These are phyloP conservation scores for Elongisporangium senticosum DNA, from an alignment of 352 stramenopile species.

Conservation along the genomic window DNA sequence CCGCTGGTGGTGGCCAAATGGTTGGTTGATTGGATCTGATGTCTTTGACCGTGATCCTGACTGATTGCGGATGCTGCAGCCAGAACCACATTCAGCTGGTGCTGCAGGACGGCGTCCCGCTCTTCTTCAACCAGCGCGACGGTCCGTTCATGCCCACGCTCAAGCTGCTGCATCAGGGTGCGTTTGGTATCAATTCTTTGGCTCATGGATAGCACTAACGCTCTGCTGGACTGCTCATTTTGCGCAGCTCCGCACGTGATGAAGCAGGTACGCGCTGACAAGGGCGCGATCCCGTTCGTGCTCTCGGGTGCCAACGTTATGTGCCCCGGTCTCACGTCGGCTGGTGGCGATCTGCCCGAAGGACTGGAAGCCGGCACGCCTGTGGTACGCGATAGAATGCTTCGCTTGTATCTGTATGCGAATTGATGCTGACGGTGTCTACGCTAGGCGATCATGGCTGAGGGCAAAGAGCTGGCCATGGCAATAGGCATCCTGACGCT, in stretches of 20 bases:
- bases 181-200: slow-evolving; percentile 1
- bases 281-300: slow-evolving; percentile 97
- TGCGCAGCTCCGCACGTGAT: slow-evolving; percentile 86
- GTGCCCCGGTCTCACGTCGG: slow-evolving; percentile 96
- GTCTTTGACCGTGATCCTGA: slow-evolving; percentile 2
- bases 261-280: slow-evolving; percentile 93
- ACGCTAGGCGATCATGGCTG: slow-evolving; percentile 91
- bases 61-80: slow-evolving; percentile 25
- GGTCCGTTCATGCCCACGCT: slow-evolving; percentile 96
- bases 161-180: slow-evolving; percentile 92
- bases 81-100: slow-evolving; percentile 89
- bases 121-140: slow-evolving; percentile 97
- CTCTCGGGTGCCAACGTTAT: slow-evolving; percentile 98
- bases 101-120: slow-evolving; percentile 83
- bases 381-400: slow-evolving; percentile 49
- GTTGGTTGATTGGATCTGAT: slow-evolving; percentile 33
- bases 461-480: slow-evolving; percentile 96
- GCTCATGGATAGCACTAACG: background rate
- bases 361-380: slow-evolving; percentile 77
- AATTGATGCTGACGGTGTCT: slow-evolving; percentile 2
- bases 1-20: slow-evolving; percentile 90
- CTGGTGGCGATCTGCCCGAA: slow-evolving; percentile 90
- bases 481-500: slow-evolving; percentile 96
- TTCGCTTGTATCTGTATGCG: background rate
- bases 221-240: background rate